These are phyloP conservation scores for Stromatinia cepivora DNA, from an alignment of 2,329 filamentous ascomycete genomes.

Conservation along the genomic window DNA sequence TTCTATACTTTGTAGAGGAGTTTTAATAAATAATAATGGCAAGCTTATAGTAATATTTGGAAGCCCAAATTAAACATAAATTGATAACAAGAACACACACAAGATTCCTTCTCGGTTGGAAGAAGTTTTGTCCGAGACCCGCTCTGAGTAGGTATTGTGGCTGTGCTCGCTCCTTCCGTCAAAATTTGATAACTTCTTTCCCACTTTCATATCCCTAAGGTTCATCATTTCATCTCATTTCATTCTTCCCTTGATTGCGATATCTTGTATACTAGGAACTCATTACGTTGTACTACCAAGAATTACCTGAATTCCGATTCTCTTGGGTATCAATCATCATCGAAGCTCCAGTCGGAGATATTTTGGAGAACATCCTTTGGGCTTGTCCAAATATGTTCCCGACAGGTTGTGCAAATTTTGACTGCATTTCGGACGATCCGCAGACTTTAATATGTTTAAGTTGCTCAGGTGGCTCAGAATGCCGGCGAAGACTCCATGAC, in stretches of 20 bases:
- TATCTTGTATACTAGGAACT: background rate
- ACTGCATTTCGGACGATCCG: background rate
- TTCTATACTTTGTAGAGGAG: background rate
- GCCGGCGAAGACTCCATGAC: background rate
- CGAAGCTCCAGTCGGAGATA: background rate
- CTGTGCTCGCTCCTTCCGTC: background rate
- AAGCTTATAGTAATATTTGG: background rate
- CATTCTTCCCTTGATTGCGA: background rate
- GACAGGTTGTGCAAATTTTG: constrained; percentile 1
- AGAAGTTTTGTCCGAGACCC: background rate
- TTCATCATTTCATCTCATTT: background rate
- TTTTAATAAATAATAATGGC: background rate
- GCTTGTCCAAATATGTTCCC: background rate
- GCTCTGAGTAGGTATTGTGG: background rate
- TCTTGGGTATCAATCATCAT: background rate
- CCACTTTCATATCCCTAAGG: background rate
- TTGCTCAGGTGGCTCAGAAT: background rate
- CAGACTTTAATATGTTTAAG: too few relatives aligned
- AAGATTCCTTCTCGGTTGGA: background rate
- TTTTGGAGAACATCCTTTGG: background rate
- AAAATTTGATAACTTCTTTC: background rate
- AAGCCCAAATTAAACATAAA: background rate
- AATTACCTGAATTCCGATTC: too few relatives aligned
- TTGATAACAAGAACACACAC: background rate
- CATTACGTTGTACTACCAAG: background rate